These are phyloP conservation scores for Flaveria floridana DNA, from an alignment of 140 eudicot species.

Conservation along the genomic window DNA sequence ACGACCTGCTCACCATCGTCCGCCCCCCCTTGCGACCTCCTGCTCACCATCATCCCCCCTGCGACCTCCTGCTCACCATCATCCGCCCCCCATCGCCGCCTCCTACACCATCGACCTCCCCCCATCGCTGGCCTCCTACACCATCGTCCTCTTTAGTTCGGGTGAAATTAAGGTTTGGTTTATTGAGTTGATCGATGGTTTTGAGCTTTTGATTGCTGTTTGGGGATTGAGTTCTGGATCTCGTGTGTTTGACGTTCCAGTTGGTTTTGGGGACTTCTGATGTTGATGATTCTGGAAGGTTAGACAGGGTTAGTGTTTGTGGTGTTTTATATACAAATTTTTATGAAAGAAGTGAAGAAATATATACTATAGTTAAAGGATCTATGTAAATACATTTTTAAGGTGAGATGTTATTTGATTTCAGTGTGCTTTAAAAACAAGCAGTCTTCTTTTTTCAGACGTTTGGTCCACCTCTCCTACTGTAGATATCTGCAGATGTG, in stretches of 20 bases:
- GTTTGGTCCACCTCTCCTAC: too few relatives aligned
- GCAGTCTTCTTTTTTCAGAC: too few relatives aligned
- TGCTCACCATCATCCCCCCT: too few relatives aligned
- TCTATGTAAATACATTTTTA: conserved; percentile 45
- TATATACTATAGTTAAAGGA: conserved; percentile 26
- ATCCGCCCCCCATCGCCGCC: too few relatives aligned
- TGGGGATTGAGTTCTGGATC: conserved; percentile 50
- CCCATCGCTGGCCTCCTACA: too few relatives aligned
- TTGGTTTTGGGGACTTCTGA: conserved; percentile 35
- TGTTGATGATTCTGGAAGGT: conserved; percentile 69
- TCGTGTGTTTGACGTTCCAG: conserved; percentile 41
- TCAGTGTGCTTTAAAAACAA: not conserved
- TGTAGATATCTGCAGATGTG: too few relatives aligned
- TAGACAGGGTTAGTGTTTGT: conserved; percentile 33
- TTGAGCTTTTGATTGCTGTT: not conserved
- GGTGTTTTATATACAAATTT: conserved; percentile 14
- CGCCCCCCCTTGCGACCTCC: too few relatives aligned
- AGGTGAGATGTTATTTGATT: conserved; percentile 41
- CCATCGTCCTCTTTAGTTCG: not conserved
- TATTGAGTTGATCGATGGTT: not conserved
- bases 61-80: too few relatives aligned
- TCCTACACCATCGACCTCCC: too few relatives aligned
- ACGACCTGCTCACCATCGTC: too few relatives aligned
- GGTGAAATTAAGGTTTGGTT: conserved; percentile 12
- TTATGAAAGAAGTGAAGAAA: not conserved